phyloP scores from a whole-genome alignment of 345 rosid species.

The Populus simonii region DNA sequence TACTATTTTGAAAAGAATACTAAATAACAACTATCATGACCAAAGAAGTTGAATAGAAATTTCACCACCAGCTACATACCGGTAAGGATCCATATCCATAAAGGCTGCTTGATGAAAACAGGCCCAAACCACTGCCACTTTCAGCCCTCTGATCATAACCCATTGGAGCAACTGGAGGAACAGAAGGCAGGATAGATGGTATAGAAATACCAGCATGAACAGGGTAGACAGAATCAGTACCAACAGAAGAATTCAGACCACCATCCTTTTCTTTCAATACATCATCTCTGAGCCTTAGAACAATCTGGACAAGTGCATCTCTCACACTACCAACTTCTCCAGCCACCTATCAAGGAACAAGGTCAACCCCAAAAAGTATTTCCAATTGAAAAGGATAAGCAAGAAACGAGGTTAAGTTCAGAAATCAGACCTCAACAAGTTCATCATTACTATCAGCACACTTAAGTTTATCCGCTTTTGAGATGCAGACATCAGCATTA shows the following conservation, averaged over 20 bases:
- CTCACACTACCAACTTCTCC: slow-evolving; percentile 75
- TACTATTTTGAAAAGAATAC: background rate
- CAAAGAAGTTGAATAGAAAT: background rate
- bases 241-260: slow-evolving; percentile 45
- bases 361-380: slow-evolving; percentile 9
- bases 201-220: slow-evolving; percentile 48
- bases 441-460: slow-evolving; percentile 73
- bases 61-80: slow-evolving; percentile 38
- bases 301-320: slow-evolving; percentile 88
- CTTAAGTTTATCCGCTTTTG: slow-evolving; percentile 68
- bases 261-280: slow-evolving; percentile 63
- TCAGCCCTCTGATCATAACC: slow-evolving; percentile 79
- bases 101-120: slow-evolving; percentile 63
- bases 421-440: slow-evolving; percentile 70
- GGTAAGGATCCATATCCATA: slow-evolving; percentile 75
- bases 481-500: slow-evolving; percentile 71
- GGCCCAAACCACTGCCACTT: slow-evolving; percentile 52
- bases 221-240: slow-evolving; percentile 59
- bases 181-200: slow-evolving; percentile 63
- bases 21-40: background rate
- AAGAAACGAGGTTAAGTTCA: background rate
- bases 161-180: slow-evolving; percentile 60
- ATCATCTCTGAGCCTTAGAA: slow-evolving; percentile 90
- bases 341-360: slow-evolving; percentile 41
- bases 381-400: slow-evolving; percentile 12